Percentiles rank a stretch among this genome's conserved stretches.
These are phyloP conservation scores for Jamesozyma rosinii DNA, from an alignment of 805 yeast genomes.

Conservation along the genomic window DNA sequence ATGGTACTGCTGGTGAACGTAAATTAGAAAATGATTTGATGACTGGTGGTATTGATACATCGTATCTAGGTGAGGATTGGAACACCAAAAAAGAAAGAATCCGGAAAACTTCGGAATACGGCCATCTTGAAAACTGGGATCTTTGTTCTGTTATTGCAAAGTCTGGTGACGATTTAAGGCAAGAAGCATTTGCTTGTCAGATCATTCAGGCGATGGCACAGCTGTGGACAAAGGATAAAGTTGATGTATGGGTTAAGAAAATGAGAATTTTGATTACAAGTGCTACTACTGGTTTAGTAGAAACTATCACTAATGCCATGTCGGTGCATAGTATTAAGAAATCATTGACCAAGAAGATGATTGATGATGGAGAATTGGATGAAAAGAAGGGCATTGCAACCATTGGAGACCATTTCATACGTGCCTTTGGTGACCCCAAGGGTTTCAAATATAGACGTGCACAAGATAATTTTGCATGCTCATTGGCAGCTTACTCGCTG, in stretches of 20 bases:
- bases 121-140: conserved; percentile 89
- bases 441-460: conserved; percentile 57
- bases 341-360: conserved; percentile 69
- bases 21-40: conserved; percentile 87
- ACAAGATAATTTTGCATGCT: conserved; percentile 73
- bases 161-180: conserved; percentile 91
- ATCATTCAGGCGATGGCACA: conserved; percentile 77
- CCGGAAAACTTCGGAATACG: conserved; percentile 65
- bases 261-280: conserved; percentile 91
- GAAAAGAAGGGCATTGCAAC: conserved; percentile 62
- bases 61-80: conserved; percentile 92
- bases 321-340: conserved; percentile 92
- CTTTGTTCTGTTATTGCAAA: conserved; percentile 90
- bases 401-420: conserved; percentile 66
- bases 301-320: conserved; percentile 89
- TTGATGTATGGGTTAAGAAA: conserved; percentile 81
- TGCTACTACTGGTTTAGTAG: conserved; percentile 84
- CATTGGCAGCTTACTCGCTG: conserved; percentile 86
- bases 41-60: conserved; percentile 57
- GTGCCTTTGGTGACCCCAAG: conserved; percentile 60
- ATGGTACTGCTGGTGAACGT: conserved; percentile 80
- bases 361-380: conserved; percentile 51
- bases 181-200: conserved; percentile 97
- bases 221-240: conserved; percentile 64
- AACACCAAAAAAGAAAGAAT: conserved; percentile 69